A percentile compares a stretch with the other conserved stretches of the same genome.
phyloP scores from a whole-genome alignment of 2,329 filamentous ascomycete species.

The Beauveria sp. region DNA sequence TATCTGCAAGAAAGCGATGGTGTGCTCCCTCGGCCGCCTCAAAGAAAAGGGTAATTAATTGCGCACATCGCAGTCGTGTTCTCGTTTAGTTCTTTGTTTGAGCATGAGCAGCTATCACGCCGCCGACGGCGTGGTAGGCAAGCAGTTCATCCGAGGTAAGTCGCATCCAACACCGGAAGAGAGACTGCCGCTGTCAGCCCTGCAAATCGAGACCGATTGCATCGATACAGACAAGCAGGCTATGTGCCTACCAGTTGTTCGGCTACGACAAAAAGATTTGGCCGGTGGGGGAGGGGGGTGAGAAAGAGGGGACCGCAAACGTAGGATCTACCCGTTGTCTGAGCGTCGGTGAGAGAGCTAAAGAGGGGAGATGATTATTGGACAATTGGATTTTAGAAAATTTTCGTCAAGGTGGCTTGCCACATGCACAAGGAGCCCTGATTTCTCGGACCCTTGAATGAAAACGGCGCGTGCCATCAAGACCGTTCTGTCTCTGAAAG shows the following conservation, averaged over 20 bases:
- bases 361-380: background rate
- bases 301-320: background rate
- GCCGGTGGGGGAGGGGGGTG: background rate
- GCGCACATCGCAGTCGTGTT: background rate
- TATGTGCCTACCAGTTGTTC: background rate
- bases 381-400: background rate
- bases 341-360: background rate
- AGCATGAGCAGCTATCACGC: background rate
- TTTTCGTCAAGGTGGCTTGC: background rate
- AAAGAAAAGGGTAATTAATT: background rate
- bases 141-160: constrained; percentile 4
- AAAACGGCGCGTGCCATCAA: background rate
- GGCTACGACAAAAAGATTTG: background rate
- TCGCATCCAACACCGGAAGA: background rate
- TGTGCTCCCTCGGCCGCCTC: background rate
- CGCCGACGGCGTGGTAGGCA: background rate
- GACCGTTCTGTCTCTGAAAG: background rate
- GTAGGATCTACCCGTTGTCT: background rate
- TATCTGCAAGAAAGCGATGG: background rate
- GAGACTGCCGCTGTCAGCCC: constrained; percentile 1
- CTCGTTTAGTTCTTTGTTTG: background rate
- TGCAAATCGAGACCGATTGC: background rate
- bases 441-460: background rate
- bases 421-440: background rate
- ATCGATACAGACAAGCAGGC: background rate